Base-by-base conservation (phyloP, 108 stramenopile species). In the Mayamaea pseudoterrestris region DNA sequence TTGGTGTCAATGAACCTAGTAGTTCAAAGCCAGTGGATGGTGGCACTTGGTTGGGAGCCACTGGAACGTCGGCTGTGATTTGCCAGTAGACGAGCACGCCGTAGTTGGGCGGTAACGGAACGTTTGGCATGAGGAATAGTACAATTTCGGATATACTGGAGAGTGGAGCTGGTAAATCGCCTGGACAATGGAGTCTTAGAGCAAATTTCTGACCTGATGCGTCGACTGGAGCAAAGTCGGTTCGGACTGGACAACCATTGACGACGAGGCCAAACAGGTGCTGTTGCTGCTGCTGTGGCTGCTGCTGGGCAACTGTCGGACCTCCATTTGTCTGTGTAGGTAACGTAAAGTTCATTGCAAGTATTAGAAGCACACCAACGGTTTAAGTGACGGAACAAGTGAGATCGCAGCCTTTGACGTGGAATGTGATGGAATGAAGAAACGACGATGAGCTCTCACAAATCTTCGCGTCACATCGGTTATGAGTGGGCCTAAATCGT, bases 61-160 rank as follows among this genome's bases (percentile, higher is more conserved):
- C 50, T n/a, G n/a, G n/a, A 6, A 20, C 20, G 17, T 40, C 43
- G 22, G 48, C 49, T 26, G 57, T 49, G 9, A 75, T 32, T 65
- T 83, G 82, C 80, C 81, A 83, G 58, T 83, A 90, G 24, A 82
- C 34, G 35, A 85, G 37, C 1, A 78, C 63, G n/a, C 88, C 88
- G 36, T 65, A 60, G 21, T 75, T 55, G 11, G 68, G 63, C 1
- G 84, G 84, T 2, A 86, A 32, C 1, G 64, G 58, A 1, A 69
- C 56, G 22, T 60, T 61, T 0, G 81, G 77, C 1, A 77, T 36
- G 2, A 85, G 27, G 44, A 84, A 90, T 48, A 72, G 80, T 13
- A 83, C 80, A 47, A 89, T 36, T 27, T 89, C 86, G 45, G 66
- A 63, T 24, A 89, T 60, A 21, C 71, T 42, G 27, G 72, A 43